Evolutionary conservation across 306 rosid genomes (phyloP).

Genomic region (Quercus gilva): DNA sequence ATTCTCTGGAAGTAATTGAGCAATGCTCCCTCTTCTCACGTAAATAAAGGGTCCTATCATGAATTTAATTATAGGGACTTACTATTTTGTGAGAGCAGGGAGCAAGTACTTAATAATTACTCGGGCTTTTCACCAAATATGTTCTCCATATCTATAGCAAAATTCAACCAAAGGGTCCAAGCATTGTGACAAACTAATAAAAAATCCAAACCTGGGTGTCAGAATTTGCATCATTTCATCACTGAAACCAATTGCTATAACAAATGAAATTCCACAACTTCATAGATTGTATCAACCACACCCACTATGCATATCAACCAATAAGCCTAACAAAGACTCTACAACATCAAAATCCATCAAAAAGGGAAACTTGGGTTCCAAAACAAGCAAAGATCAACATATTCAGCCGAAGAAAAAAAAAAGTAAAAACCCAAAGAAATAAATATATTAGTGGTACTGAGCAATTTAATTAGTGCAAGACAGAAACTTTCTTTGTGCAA

Average conservation of each 20-base stretch:
- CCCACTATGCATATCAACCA: not conserved
- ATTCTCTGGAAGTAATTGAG: too few relatives aligned
- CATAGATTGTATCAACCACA: not conserved
- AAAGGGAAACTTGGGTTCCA: not conserved
- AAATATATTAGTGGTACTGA: not conserved
- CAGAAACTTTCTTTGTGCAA: not conserved
- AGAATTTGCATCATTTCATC: too few relatives aligned
- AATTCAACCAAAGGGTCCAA: not conserved
- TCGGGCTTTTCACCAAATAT: too few relatives aligned
- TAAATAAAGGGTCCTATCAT: too few relatives aligned
- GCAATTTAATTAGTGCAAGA: not conserved
- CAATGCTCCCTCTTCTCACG: too few relatives aligned
- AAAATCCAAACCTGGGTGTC: not conserved
- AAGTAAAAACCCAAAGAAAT: not conserved
- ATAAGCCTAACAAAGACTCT: not conserved
- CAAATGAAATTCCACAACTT: not conserved
- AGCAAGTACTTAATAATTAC: too few relatives aligned
- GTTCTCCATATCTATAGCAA: not conserved
- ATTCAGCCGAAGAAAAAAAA: not conserved
- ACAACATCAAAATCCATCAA: not conserved
- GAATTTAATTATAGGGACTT: too few relatives aligned
- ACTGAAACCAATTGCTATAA: too few relatives aligned
- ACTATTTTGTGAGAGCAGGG: too few relatives aligned
- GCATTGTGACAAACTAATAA: not conserved
- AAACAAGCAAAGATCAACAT: not conserved